These are phyloP conservation scores for Tritrichomonas musculus DNA, from an alignment of 208 protist species.

Conservation along the genomic window DNA sequence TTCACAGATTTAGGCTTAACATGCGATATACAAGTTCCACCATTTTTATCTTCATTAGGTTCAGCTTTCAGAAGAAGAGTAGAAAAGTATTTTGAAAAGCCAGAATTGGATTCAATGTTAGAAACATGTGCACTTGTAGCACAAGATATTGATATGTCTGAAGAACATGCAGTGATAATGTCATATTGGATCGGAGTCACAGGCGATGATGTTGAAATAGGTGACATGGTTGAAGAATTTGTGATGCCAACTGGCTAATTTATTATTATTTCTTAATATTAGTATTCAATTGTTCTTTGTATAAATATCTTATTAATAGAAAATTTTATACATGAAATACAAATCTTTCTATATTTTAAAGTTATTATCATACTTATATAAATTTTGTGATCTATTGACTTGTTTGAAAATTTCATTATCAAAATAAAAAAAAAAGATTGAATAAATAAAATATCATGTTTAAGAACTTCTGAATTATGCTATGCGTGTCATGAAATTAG, in stretches of 20 bases:
- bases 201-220: neutral
- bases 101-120: neutral
- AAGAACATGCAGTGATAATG: neutral
- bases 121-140: neutral
- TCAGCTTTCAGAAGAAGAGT: neutral
- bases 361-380: no score
- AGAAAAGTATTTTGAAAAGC: neutral
- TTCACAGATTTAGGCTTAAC: neutral
- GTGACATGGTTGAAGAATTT: neutral
- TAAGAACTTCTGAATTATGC: no score
- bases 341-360: no score
- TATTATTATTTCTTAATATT: no score
- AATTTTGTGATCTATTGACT: no score
- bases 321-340: no score
- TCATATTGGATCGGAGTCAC: neutral
- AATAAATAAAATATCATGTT: no score
- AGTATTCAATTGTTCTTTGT: no score
- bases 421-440: no score
- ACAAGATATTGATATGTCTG: neutral
- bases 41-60: neutral
- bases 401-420: no score
- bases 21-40: neutral
- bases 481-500: no score
- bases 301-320: no score
- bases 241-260: conserved; percentile 22